Evolutionary conservation across 2,329 filamentous ascomycete genomes (phyloP), one percentile per base, ranked within the genome.

Genomic region (Cercospora nicotianae): DNA sequence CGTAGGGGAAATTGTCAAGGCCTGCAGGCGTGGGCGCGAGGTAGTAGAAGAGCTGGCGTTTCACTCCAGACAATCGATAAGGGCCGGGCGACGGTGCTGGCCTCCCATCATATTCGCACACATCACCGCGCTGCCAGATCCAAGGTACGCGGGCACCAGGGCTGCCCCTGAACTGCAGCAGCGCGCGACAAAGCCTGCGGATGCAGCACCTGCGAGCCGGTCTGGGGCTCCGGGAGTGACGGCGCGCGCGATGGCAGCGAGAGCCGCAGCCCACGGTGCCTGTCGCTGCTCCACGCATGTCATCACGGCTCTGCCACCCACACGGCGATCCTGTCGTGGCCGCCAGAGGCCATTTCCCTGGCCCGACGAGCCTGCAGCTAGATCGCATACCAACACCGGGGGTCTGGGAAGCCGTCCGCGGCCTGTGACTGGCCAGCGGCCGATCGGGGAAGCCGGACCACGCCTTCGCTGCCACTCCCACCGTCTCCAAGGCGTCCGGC

Each of bases 221-320:
- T 67, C 36, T 67, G 64, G 66, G 68, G 58, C 65, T 51, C 69
- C 65, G 69, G 63, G 65, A 62, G 36, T 23, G 67, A 71, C 67
- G 65, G 65, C 63, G 60, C 60, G 63, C 64, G 68, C 59, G 70
- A 45, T 30, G 39, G 60, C 60, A 62, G 12, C n/a, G 33, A 62
- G 60, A 62, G 36, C 36, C 60, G 20, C 60, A n/a, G 36, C 16
- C 36, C 36, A 42, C 36, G 36, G 36, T 42, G 30, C 36, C 60
- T 20, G 23, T 30, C 28, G 60, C 39, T 62, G 59, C 60, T 51
- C 60, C 45, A 63, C 39, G 60, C 60, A 67, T 67, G 66, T 67
- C 66, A 67, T 67, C 61, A 51, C 62, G 62, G 62, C 57, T 26
- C 16, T 7, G 16, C 3, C 53, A 33, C 48, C 23, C 33, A 23